phyloP scores from a whole-genome alignment of 164 flowering plant genomes.

The Umbilicus rupestris region DNA sequence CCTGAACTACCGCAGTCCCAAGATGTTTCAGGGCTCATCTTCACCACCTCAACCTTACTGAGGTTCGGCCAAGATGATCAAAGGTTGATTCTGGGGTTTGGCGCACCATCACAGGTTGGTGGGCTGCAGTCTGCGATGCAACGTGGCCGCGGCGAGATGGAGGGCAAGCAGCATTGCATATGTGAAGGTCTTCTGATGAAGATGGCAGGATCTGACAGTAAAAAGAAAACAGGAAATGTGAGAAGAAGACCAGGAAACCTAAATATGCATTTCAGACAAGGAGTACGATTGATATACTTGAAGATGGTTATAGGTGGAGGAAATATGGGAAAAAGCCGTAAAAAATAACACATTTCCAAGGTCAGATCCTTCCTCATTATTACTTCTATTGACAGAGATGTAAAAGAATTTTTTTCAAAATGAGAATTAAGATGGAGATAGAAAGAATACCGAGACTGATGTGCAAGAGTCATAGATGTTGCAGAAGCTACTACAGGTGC shows the following conservation, averaged over 20 bases:
- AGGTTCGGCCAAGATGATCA: background rate
- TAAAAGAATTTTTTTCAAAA: too few relatives aligned
- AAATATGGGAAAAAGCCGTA: conserved; percentile 21
- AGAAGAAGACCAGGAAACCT: conserved; percentile 12
- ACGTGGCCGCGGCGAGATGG: background rate
- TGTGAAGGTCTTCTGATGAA: too few relatives aligned
- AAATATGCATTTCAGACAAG: conserved; percentile 22
- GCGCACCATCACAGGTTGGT: background rate
- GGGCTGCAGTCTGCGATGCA: background rate
- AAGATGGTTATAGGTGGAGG: conserved; percentile 22
- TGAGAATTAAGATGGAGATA: background rate
- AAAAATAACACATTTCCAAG: conserved; percentile 19
- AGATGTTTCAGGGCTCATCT: background rate
- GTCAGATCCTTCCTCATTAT: background rate
- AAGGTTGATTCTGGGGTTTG: background rate
- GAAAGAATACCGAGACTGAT: background rate
- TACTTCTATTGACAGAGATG: too few relatives aligned
- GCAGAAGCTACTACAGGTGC: conserved; percentile 87
- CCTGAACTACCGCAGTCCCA: background rate
- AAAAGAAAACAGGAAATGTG: background rate
- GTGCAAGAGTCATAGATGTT: background rate
- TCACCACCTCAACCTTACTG: background rate
- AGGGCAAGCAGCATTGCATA: too few relatives aligned
- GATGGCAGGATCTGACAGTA: background rate
- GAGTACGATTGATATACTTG: conserved; percentile 17